Base-by-base conservation (phyloP, 1,284 basidiomycete species). In the Exobasidium rhododendri region DNA sequence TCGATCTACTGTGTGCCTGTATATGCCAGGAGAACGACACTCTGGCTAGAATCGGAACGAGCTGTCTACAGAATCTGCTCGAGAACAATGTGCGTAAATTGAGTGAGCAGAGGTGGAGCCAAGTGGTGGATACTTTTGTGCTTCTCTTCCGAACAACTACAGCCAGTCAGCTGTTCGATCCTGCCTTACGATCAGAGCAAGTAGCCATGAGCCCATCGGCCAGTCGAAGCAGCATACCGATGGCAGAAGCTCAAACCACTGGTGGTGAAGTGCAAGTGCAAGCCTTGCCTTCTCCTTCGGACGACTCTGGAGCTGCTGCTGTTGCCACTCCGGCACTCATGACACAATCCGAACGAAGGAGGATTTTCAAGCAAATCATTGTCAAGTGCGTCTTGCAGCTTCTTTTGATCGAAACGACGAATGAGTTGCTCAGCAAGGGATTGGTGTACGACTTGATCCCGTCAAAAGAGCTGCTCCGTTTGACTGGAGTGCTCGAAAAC, bases 381-480 rank as follows among this genome's bases (percentile, higher is more conserved):
- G 93, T 98, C 74, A 98, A 98, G 88, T 99, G 96, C 80, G 96
- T 99, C 29, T 85, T 99, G 32, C 96, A 99, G 78, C 83, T 99
- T 20, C 84, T 98, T 58, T 85, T 99, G 49, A 98, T 99, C 74
- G 96, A 99, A 82, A 98, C 92, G 20, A 94, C 93, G 5, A 92
- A 94, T 78, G 96, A 98, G 74, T 84, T 99, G 14, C 85, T 99
- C 40, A 90, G 92, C 64, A 73, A 77, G 58, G 65, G 63, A 17
- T 62, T 64, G 20, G 91, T 99, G 54, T 98, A 98, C 83, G 85
- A 85, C 57, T 91, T 90, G 3, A 98, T 99, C 73, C 96, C 96
- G 30, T 91, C 94, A 0, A 88, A 91, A 62, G 92, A 97, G 75
- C 83, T 99, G 11, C 83, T 99, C 66, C 87, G 91, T 49, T 85